Evolutionary conservation across 257 asterid genomes (phyloP), one percentile per base, ranked within the genome.

Genomic region (Gentiana straminea): DNA sequence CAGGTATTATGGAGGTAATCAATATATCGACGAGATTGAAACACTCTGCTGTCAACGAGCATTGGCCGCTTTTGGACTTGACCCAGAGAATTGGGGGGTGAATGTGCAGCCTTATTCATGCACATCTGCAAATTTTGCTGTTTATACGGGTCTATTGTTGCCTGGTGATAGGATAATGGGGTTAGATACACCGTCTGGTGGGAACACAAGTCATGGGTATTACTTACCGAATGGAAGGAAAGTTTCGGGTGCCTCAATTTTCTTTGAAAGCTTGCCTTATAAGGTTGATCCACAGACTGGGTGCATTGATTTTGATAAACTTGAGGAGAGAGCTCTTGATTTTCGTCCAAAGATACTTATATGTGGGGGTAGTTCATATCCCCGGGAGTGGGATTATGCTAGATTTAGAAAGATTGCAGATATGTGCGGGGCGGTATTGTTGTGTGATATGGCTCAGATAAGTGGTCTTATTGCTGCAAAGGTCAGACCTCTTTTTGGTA

Each of bases 161-260:
- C 99, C 97, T 1, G 94, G 97, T 65, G 97, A 88, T 77, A 64
- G 97, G 67, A 88, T 88, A 68, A 88, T 88, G 95, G 97, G 97
- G 61, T 66, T 88, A 75, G 97, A 88, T 64, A 79, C 92, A 2
- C 97, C 95, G 1, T 88, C 95, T 34, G 97, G 97, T 37, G 99
- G 99, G 38, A 88, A 92, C 60, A 79, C 97, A 9, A 92, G 97
- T 67, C 99, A 92, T 48, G 99, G 99, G n/a, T 92, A 81, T 65
- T 92, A 83, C 71, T 68, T 83, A 50, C 97, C 98, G 1, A 88
- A 88, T 68, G 99, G 99, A 54, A 81, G 95, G 74, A 92, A 88
- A 70, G 86, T 92, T 62, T 88, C 97, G 8, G 95, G 94, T 49
- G 86, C 97, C 35, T 88, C 97, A 1, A 88, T 88, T 59, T 88